These are phyloP conservation scores for Barnettozyma siamensis DNA, from an alignment of 805 yeast genomes.

Conservation along the genomic window DNA sequence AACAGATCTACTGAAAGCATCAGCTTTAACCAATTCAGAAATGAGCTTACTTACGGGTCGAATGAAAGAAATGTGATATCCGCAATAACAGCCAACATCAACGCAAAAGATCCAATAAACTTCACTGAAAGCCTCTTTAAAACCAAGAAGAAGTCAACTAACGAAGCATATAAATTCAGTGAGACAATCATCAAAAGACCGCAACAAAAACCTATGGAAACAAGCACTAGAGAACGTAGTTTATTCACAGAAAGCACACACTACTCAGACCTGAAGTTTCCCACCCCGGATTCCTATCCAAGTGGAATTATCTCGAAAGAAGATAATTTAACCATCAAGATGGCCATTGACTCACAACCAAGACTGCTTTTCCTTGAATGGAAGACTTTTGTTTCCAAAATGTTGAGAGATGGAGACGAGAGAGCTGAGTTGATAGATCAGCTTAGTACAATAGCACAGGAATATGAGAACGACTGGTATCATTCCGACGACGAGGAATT, in stretches of 20 bases:
- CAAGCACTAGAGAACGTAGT: conserved; percentile 3
- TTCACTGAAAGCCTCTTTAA: conserved; percentile 9
- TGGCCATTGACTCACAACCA: conserved; percentile 19
- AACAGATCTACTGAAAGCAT: conserved; percentile 29
- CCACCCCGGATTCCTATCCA: conserved; percentile 32
- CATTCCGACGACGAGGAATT: conserved; percentile 30
- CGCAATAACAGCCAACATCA: conserved; percentile 23
- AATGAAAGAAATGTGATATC: conserved; percentile 43
- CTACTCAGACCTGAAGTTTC: conserved; percentile 9
- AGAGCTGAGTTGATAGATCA: conserved; percentile 49
- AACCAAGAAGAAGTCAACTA: not conserved
- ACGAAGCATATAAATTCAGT: conserved; percentile 23
- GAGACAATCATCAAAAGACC: conserved; percentile 23
- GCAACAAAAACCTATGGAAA: not conserved
- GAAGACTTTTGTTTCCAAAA: conserved; percentile 27
- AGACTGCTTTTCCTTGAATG: conserved; percentile 15
- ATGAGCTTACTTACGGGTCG: conserved; percentile 36
- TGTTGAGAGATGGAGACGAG: conserved; percentile 37
- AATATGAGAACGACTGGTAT: conserved; percentile 48
- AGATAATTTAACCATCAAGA: conserved; percentile 16
- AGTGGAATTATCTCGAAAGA: conserved; percentile 9
- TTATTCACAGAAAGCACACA: conserved; percentile 5
- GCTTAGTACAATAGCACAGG: conserved; percentile 36
- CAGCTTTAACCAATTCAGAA: conserved; percentile 39
- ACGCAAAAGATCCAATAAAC: conserved; percentile 1